Conservation (phyloP, 257 asterid genomes). For the Solanum paucissectum region DNA sequence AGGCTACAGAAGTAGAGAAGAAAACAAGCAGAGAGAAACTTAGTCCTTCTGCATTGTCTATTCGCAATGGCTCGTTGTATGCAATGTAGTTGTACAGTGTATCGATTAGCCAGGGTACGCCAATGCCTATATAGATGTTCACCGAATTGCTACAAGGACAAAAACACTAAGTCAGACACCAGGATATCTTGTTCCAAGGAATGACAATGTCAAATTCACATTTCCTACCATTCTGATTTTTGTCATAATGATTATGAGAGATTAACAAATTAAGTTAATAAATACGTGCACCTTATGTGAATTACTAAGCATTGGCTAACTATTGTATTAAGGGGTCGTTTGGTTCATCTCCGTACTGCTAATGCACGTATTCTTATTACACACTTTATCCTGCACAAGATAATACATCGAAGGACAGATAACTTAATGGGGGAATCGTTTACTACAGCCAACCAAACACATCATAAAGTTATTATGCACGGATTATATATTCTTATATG, state of each 20-base stretch:
- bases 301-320: neutral
- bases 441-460: too few relatives aligned
- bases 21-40: constrained; percentile 79
- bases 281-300: neutral
- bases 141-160: constrained; percentile 67
- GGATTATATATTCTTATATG: too few relatives aligned
- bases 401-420: neutral
- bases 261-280: too few relatives aligned
- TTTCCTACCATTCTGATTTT: neutral
- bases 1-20: constrained; percentile 74
- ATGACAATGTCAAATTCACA: neutral
- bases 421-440: too few relatives aligned
- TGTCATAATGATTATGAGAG: neutral
- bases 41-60: constrained; percentile 63
- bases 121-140: constrained; percentile 83
- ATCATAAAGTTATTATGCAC: too few relatives aligned
- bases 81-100: constrained; percentile 74
- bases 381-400: neutral
- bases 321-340: neutral
- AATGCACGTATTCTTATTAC: neutral
- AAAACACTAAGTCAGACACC: neutral
- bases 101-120: constrained; percentile 85
- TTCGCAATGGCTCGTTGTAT: constrained; percentile 55
- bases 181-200: neutral
- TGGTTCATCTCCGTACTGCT: neutral